Base-by-base conservation (phyloP, 2,329 filamentous ascomycete genomes). In the Colletotrichum cereale region DNA sequence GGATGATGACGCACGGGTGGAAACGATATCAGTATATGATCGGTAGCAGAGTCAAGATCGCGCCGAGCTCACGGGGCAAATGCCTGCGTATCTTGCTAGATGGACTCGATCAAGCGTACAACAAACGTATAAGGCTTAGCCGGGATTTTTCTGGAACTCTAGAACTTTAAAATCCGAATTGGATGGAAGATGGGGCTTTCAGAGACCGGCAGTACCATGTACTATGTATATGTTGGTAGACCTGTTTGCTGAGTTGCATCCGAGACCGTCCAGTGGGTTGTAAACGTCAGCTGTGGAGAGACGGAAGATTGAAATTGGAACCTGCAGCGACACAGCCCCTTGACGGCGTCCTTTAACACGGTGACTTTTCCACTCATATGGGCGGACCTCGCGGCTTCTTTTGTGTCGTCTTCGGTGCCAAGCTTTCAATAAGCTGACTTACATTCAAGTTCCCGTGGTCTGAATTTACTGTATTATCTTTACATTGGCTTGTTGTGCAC, bases 201-300 rank as follows among this genome's bases (percentile, higher is more conserved):
- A 29, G 16, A 24, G 24, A n/a, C n/a, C 14, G 12, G 34, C 11
- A 52, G 31, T 14, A 66, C 12, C 18, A n/a, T 57, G 48, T 21
- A 18, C 26, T 47, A 47, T 47, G 21, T 24, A 11, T 24, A 47
- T 47, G 7, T 29, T 29, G 21, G 29, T 21, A 31, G 38, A n/a
- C 29, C 29, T 21, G 24, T 57, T 52, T 44, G 24, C 42, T 14
- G 36, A 26, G 42, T 50, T 56, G 24, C 38, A 38, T 18, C 50
- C 24, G 48, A 31, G 42, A 52, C 26, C 53, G 36, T 38, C 34
- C 42, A 26, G 56, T 71, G 68, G 68, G 68, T 71, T 62, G 29
- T 64, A 62, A 47, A 71, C 68, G 68, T 71, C 68, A 71, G 64
- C 52, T 61, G 68, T 71, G 68, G 68, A 71, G 68, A 71, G 68